Conservation (phyloP, 2,329 filamentous ascomycete genomes). For the Teratosphaeria zuluensis region DNA sequence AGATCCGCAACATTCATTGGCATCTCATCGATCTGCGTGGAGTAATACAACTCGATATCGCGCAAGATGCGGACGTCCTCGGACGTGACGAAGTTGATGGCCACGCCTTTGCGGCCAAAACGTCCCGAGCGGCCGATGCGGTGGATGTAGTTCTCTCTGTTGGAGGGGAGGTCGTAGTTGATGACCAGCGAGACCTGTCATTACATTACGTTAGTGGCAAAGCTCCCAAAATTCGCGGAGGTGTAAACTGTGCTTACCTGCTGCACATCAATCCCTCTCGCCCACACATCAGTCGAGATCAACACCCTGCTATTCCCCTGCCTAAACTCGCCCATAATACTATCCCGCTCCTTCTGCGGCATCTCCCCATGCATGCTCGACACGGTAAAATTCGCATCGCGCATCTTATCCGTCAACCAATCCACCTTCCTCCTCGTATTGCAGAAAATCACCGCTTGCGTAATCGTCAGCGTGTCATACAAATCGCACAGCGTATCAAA, state of each 20-base stretch:
- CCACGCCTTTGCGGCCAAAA: slow-evolving; percentile 96
- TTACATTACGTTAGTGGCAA: neutral
- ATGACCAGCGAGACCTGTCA: slow-evolving; percentile 75
- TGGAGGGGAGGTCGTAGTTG: slow-evolving; percentile 96
- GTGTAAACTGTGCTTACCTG: slow-evolving; percentile 38
- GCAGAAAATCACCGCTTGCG: slow-evolving; percentile 98
- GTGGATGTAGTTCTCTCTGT: slow-evolving; percentile 99
- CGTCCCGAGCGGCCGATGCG: slow-evolving; percentile 90
- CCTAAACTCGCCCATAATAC: slow-evolving; percentile 98
- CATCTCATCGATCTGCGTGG: slow-evolving; percentile 97
- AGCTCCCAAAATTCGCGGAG: neutral
- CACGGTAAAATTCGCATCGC: slow-evolving; percentile 96
- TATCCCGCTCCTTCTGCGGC: slow-evolving; percentile 95
- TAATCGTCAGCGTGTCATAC: slow-evolving; percentile 97
- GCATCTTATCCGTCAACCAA: slow-evolving; percentile 99
- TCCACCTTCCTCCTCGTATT: slow-evolving; percentile 98
- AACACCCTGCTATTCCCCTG: slow-evolving; percentile 93
- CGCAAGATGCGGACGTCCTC: slow-evolving; percentile 95
- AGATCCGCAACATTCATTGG: slow-evolving; percentile 65
- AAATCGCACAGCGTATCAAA: slow-evolving; percentile 97
- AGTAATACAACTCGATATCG: slow-evolving; percentile 95
- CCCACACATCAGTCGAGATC: slow-evolving; percentile 97
- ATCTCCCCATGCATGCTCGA: slow-evolving; percentile 99
- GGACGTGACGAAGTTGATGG: slow-evolving; percentile 98
- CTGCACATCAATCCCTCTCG: slow-evolving; percentile 96